Evolutionary conservation across 208 protist species (phyloP).

Genomic region (Leishmania lainsoni): DNA sequence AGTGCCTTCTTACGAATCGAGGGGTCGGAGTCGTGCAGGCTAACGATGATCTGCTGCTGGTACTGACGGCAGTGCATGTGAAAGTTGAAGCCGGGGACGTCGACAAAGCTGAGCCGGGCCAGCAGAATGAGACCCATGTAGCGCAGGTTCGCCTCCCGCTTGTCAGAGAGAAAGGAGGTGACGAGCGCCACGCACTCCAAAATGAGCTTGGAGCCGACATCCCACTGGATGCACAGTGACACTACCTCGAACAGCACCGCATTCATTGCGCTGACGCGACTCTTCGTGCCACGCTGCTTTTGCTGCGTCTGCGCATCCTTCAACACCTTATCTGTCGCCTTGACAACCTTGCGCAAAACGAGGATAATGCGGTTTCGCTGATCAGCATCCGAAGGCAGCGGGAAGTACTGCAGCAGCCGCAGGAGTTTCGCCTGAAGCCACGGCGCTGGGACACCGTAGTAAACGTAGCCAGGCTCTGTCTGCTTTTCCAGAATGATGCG

Average conservation of each 20-base stretch:
- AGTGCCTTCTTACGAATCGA: slow-evolving; percentile 97
- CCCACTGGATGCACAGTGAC: slow-evolving; percentile 93
- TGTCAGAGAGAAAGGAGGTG: slow-evolving; percentile 87
- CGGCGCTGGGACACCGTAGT: slow-evolving; percentile 97
- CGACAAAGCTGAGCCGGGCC: slow-evolving; percentile 62
- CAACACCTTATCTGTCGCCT: slow-evolving; percentile 86
- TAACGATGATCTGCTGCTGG: slow-evolving; percentile 91
- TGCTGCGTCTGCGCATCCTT: slow-evolving; percentile 83
- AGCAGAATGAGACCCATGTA: slow-evolving; percentile 91
- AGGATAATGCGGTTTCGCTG: slow-evolving; percentile 55
- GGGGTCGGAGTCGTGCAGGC: slow-evolving; percentile 96
- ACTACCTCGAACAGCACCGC: slow-evolving; percentile 97
- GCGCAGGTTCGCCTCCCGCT: slow-evolving; percentile 90
- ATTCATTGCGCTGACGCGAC: slow-evolving; percentile 97
- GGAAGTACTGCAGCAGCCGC: slow-evolving; percentile 96
- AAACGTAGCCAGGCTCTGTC: slow-evolving; percentile 95
- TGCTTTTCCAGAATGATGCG: slow-evolving; percentile 89
- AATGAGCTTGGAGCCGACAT: slow-evolving; percentile 82
- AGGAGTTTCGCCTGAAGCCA: slow-evolving; percentile 99
- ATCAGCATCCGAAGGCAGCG: slow-evolving; percentile 69
- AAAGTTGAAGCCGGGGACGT: slow-evolving; percentile 66
- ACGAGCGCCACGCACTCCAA: slow-evolving; percentile 83
- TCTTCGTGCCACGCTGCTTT: slow-evolving; percentile 88
- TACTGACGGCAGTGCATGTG: slow-evolving; percentile 84
- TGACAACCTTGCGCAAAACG: slow-evolving; percentile 84